Evolutionary conservation across 2,329 filamentous ascomycete species (phyloP).

Genomic region (Verticillium isaacii): DNA sequence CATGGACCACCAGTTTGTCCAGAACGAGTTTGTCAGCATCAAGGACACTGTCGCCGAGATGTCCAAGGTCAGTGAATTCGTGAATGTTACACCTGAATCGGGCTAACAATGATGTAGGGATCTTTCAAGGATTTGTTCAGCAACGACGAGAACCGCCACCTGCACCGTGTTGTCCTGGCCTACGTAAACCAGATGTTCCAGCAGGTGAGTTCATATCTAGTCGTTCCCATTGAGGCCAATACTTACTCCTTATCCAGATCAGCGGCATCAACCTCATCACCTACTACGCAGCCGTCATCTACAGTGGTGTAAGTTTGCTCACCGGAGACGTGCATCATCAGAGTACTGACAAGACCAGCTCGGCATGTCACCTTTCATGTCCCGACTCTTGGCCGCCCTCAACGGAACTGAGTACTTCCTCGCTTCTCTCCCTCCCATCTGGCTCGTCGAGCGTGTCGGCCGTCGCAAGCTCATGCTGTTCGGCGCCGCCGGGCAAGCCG

Average conservation of each 20-base stretch:
- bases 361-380: constrained; percentile 47
- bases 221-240: too few relatives aligned
- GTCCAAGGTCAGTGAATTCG: constrained; percentile 24
- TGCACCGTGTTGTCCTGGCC: constrained; percentile 49
- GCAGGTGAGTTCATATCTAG: constrained; percentile 17
- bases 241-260: constrained; percentile 10
- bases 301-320: constrained; percentile 7
- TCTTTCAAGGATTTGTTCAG: constrained; percentile 54
- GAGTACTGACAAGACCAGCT: constrained; percentile 29
- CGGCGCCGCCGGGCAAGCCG: constrained; percentile 58
- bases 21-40: constrained; percentile 44
- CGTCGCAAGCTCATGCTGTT: constrained; percentile 69
- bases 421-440: constrained; percentile 54
- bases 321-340: not conserved
- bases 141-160: constrained; percentile 49
- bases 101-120: constrained; percentile 16
- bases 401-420: constrained; percentile 41
- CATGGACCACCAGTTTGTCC: constrained; percentile 47
- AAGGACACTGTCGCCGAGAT: constrained; percentile 64
- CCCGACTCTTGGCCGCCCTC: constrained; percentile 53
- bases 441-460: constrained; percentile 61
- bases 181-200: constrained; percentile 55
- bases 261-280: constrained; percentile 23
- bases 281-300: constrained; percentile 24
- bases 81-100: not conserved